These are phyloP conservation scores for Dryadomyces quercus-mongolicae DNA, from an alignment of 2,329 filamentous ascomycete species.

Conservation along the genomic window DNA sequence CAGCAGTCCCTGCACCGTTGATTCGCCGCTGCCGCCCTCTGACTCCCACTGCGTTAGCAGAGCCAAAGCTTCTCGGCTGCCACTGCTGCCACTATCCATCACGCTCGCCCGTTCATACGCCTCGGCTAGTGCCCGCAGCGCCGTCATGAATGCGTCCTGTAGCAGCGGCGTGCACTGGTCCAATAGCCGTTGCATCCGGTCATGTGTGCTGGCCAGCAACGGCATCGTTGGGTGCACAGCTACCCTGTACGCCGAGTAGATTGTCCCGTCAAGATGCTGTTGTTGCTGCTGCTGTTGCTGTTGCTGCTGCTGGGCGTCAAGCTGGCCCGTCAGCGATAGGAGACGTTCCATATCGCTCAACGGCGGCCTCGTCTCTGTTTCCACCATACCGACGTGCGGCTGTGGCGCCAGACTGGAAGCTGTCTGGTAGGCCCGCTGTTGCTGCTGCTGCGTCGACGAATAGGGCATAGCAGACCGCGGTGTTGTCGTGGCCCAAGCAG, in stretches of 20 bases:
- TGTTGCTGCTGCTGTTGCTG: neutral
- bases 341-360: constrained; percentile 16
- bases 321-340: constrained; percentile 6
- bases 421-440: constrained; percentile 15
- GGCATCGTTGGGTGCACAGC: constrained; percentile 57
- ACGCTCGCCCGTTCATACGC: constrained; percentile 27
- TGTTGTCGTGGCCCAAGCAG: constrained; percentile 35
- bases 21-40: constrained; percentile 15
- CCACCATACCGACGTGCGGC: constrained; percentile 3
- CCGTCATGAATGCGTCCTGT: constrained; percentile 52
- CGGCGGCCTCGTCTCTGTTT: constrained; percentile 2
- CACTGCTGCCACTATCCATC: neutral
- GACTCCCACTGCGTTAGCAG: constrained; percentile 41
- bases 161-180: constrained; percentile 42
- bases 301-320: neutral
- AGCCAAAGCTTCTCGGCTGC: constrained; percentile 27
- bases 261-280: neutral
- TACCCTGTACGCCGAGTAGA: constrained; percentile 41
- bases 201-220: constrained; percentile 46
- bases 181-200: constrained; percentile 42
- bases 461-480: constrained; percentile 7
- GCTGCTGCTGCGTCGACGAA: neutral
- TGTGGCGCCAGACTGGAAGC: constrained; percentile 8
- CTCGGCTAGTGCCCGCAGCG: constrained; percentile 46
- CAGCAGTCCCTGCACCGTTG: constrained; percentile 31